Evolutionary conservation across 768 basidiomycete species (phyloP), one percentile per base, ranked within the genome.

Genomic region (Psilocybe cubensis): DNA sequence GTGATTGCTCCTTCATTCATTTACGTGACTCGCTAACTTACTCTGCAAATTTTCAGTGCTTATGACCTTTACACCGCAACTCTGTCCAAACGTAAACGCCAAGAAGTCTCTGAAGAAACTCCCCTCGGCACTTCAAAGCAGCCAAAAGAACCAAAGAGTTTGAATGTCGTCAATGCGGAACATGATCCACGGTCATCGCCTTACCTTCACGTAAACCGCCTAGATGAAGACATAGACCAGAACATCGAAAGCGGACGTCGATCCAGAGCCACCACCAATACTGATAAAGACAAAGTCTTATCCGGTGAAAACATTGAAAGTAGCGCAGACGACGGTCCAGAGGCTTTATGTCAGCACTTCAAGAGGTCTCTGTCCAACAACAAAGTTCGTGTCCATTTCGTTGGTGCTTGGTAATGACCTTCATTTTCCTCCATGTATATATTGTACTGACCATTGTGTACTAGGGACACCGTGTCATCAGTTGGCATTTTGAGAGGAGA

Each of bases 381-480:
- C 56, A 56, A 70, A 9, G 72, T 78, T 33, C 66, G 63, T n/a
- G 70, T 79, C 2, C 77, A 81, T 62, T 80, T 81, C 48, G 65
- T 80, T 6, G 79, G 79, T 4, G 75, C 70, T 20, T 81, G 79
- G 80, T 79, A 54, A 12, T 62, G 10, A 8, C 14, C 3, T 31
- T 3, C 51, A 12, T 8, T 17, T n/a, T 31, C 21, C 23, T 48
- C 1, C 12, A 41, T 46, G 4, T 48, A 25, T 38, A 9, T 25
- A 9, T 21, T 40, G 17, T 6, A n/a, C 25, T 18, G 25, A 14
- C 11, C n/a, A 9, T 31, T 3, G 3, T 24, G 5, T 21, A 9
- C 17, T 47, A 81, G 79, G 79, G 80, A 81, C 28, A 79, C 79
- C 0, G 80, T 81, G 3, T 80, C 80, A 3, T 78, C 79, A 0